These are phyloP conservation scores for Agaricus bisporus DNA, from an alignment of 768 basidiomycete species.

Conservation along the genomic window DNA sequence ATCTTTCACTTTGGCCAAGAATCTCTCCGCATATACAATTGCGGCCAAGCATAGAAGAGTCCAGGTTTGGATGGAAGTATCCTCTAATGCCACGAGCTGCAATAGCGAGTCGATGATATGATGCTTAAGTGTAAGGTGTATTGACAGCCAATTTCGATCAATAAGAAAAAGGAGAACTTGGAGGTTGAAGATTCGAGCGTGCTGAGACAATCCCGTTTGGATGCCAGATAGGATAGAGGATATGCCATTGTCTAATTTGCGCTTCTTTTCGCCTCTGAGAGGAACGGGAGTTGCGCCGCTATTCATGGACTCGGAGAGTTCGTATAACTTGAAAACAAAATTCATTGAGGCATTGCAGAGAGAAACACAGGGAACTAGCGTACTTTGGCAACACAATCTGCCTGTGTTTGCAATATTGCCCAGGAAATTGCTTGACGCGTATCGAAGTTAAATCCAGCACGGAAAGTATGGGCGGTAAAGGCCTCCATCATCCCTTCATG, in stretches of 20 bases:
- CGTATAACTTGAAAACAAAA: conserved; percentile 44
- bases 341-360: not conserved
- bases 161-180: conserved; percentile 85
- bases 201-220: conserved; percentile 24
- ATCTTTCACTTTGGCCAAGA: conserved; percentile 12
- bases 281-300: conserved; percentile 18
- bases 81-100: conserved; percentile 58
- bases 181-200: conserved; percentile 42
- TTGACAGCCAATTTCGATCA: conserved; percentile 63
- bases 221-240: conserved; percentile 46
- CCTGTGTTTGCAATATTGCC: conserved; percentile 74
- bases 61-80: conserved; percentile 73
- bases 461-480: conserved; percentile 63
- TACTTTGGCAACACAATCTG: conserved; percentile 71
- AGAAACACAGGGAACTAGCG: conserved; percentile 8
- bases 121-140: conserved; percentile 54
- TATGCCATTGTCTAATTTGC: conserved; percentile 55
- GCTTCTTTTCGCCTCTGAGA: conserved; percentile 39
- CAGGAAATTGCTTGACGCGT: conserved; percentile 66
- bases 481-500: conserved; percentile 24
- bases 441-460: conserved; percentile 70
- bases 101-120: conserved; percentile 51
- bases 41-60: conserved; percentile 75
- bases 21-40: conserved; percentile 48
- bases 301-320: conserved; percentile 53